Percentiles rank a stretch among this genome's conserved stretches.
Conservation (phyloP, 306 rosid species). For the Vigna radiata region DNA sequence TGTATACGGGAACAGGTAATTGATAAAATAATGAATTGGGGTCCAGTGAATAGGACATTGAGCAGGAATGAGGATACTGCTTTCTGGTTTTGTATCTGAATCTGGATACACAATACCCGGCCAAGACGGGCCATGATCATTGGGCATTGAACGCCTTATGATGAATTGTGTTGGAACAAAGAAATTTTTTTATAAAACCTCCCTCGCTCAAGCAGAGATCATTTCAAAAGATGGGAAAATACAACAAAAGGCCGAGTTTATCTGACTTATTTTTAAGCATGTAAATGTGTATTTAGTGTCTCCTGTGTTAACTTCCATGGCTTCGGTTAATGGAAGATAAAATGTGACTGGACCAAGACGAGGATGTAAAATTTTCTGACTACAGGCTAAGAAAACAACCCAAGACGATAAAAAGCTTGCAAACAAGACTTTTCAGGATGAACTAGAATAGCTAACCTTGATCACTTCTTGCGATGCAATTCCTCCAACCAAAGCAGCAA, state of each 20-base stretch:
- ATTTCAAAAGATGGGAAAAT: slow-evolving; percentile 20
- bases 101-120: background rate
- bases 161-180: background rate
- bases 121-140: background rate
- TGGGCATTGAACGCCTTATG: background rate
- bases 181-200: background rate
- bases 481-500: slow-evolving; percentile 97
- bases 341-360: slow-evolving; percentile 22
- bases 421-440: background rate
- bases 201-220: background rate
- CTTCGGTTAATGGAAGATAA: slow-evolving; percentile 15
- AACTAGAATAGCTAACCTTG: slow-evolving; percentile 64
- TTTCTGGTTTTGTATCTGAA: background rate
- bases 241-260: slow-evolving; percentile 10
- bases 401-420: slow-evolving; percentile 21
- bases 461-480: slow-evolving; percentile 96
- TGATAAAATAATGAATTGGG: background rate
- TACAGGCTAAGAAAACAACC: slow-evolving; percentile 21
- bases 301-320: background rate
- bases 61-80: background rate
- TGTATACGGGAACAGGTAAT: background rate
- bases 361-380: slow-evolving; percentile 13
- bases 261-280: background rate
- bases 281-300: background rate
- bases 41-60: background rate